Base-by-base conservation (phyloP, 2,329 filamentous ascomycete species). In the Phyllosticta citriasiana region DNA sequence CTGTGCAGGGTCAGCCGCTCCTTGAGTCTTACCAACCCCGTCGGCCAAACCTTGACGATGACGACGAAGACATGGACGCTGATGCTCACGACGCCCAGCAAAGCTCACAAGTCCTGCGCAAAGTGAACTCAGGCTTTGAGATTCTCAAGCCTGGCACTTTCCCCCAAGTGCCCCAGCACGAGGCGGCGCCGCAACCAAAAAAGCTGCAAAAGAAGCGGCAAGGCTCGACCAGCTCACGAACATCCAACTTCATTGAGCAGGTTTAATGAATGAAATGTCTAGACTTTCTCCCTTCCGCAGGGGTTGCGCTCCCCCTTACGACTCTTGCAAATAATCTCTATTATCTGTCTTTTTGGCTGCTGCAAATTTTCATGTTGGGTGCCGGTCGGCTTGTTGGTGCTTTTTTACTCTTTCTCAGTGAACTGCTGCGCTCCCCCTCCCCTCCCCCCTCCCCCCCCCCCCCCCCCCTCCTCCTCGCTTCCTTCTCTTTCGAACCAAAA, bases 121-220 rank as follows among this genome's bases (percentile, higher is more conserved):
- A 72, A 52, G 73, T 76, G 61, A 76, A 76, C 64, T 70, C 73
- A n/a, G 73, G 73, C 51, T 76, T 76, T 60, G 69, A 75, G 63
- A 72, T 76, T 33, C 65, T 76, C 26, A 68, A 66, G 33, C 73
- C 74, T 52, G 74, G 74, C 59, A 76, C 72, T n/a, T 69, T 75
- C 57, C 30, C 57, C n/a, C 16, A 59, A 27, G 61, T 69, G 53
- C 66, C 69, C 7, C 68, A 71, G n/a, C 65, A 69, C 8, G 61
- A 55, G 26, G 69, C 73, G 58, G 70, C 70, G 66, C 73, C 72
- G 61, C 69, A 72, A 53, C 73, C 73, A 5, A 73, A 69, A 61
- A 74, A 72, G 63, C 70, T 78, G 2, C 75, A 77, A 63, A 79
- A 78, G 70, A 77, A 76, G 60, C 69, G 73, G 22, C 69, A 68